phyloP scores from a whole-genome alignment of 148 eudicot species.

The Rhododendron ferrugineum region DNA sequence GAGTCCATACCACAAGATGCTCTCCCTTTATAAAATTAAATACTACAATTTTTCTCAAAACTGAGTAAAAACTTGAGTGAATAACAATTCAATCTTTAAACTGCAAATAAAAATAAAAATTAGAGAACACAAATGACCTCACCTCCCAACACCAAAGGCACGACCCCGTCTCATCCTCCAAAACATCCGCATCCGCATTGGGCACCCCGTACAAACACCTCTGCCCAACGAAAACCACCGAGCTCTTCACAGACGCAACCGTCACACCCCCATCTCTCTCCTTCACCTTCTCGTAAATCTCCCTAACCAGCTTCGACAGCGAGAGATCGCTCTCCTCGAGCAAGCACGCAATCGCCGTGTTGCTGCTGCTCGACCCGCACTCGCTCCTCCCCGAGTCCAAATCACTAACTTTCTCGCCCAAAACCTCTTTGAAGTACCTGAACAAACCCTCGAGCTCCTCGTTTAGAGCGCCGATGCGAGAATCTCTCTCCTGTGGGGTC shows the following conservation, averaged over 20 bases:
- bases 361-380: conserved; percentile 15
- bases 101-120: background rate
- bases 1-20: too few relatives aligned
- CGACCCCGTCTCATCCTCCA: conserved; percentile 68
- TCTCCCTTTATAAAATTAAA: too few relatives aligned
- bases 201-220: conserved; percentile 60
- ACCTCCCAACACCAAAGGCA: conserved; percentile 99
- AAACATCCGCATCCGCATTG: conserved; percentile 58
- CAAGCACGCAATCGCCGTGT: conserved; percentile 53
- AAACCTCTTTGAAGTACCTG: conserved; percentile 42
- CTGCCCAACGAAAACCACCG: conserved; percentile 67
- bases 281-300: conserved; percentile 50
- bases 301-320: conserved; percentile 47
- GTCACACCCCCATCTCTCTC: conserved; percentile 33
- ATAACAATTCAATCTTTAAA: background rate
- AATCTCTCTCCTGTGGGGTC: conserved; percentile 41
- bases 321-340: conserved; percentile 70
- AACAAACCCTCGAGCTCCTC: conserved; percentile 48
- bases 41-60: background rate
- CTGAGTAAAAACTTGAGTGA: background rate
- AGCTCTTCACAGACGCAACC: conserved; percentile 58
- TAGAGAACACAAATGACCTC: background rate
- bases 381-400: conserved; percentile 14
- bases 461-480: conserved; percentile 25
- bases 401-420: conserved; percentile 19